Percentiles rank a stretch among this genome's conserved stretches.
These are phyloP conservation scores for Crithidia fasciculata DNA, from an alignment of 208 protist genomes.

Conservation along the genomic window DNA sequence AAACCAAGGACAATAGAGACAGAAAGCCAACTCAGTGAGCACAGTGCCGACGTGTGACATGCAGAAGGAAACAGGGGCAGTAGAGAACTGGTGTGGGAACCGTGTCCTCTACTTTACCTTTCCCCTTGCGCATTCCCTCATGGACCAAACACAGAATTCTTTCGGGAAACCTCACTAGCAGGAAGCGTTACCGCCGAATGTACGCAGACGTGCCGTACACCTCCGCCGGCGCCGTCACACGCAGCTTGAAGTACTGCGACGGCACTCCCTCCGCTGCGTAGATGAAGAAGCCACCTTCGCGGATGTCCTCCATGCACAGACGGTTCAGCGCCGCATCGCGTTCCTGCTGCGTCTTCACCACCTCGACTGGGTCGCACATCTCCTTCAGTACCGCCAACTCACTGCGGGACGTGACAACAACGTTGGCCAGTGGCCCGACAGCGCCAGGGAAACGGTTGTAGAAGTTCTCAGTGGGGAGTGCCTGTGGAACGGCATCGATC, in stretches of 20 bases:
- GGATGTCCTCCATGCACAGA: background rate
- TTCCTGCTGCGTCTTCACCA: background rate
- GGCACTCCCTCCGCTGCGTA: background rate
- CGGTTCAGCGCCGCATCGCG: constrained; percentile 3
- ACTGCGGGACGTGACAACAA: background rate
- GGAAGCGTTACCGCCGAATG: background rate
- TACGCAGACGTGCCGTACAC: constrained; percentile 3
- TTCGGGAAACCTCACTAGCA: no score
- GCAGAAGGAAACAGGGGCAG: no score
- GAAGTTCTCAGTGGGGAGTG: background rate
- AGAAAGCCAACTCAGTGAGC: no score
- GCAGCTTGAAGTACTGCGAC: background rate
- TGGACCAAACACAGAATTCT: no score
- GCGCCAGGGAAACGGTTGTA: constrained; percentile 11
- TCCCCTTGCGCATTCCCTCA: no score
- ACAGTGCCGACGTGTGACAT: no score
- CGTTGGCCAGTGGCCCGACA: constrained; percentile 14
- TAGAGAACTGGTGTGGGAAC: no score
- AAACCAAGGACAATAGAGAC: no score
- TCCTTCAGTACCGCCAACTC: background rate
- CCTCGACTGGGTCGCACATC: background rate
- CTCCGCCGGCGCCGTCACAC: background rate
- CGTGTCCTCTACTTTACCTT: no score
- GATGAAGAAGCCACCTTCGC: background rate
- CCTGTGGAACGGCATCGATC: background rate